Base-by-base conservation (phyloP, 805 yeast species). In the Zygoascus bituminiphila region DNA sequence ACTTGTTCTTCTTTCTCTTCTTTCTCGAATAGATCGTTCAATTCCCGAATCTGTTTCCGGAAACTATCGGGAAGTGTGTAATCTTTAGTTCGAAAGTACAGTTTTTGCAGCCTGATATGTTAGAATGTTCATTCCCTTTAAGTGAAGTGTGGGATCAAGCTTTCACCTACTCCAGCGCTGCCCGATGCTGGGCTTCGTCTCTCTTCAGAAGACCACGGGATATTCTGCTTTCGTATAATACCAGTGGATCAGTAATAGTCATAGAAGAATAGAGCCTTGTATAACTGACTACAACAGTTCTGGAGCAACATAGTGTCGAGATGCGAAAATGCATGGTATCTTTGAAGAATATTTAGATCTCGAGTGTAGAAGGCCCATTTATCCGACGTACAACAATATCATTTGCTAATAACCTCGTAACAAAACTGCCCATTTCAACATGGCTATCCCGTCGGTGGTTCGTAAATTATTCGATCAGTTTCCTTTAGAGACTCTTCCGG, bases 131-230 rank as follows among this genome's bases (percentile, higher is more conserved):
- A n/a, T n/a, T n/a, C n/a, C n/a, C n/a, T n/a, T n/a, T n/a, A n/a
- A n/a, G n/a, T n/a, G n/a, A n/a, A n/a, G n/a, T n/a, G n/a, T n/a
- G 17, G 12, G 10, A n/a, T n/a, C n/a, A n/a, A n/a, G n/a, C n/a
- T n/a, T 22, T 24, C 3, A 25, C 44, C 22, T 41, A 41, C 44
- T 78, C 82, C 26, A 75, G 72, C 57, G 80, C 82, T 1, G 77
- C 78, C 35, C 86, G 65, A n/a, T 77, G 64, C 59, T 79, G 89
- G n/a, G 68, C 67, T 20, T 71, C 75, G 57, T 84, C 88, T 22
- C 71, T 70, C 45, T 71, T 64, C 7, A 83, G 62, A 1, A 73
- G 49, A 2, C 86, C 86, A 41, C 69, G 66, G 1, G 67, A 57
- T 1, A 82, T 73, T 47, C 76, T 72, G 51, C 71, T 72, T 51